These are phyloP conservation scores for Diddensiella santjacobensis DNA, from an alignment of 805 yeast genomes.

Conservation along the genomic window DNA sequence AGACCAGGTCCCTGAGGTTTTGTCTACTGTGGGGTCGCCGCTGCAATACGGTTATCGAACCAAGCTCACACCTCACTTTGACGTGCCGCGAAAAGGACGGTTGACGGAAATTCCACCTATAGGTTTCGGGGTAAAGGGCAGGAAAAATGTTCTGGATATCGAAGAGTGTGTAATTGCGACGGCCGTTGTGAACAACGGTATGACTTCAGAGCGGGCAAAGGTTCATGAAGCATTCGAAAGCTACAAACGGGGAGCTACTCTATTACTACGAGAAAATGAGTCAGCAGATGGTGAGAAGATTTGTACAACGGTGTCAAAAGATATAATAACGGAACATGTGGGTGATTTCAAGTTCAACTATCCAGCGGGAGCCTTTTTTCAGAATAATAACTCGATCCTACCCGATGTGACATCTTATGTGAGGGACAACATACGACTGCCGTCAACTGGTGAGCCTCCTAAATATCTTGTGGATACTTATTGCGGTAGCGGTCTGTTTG, in stretches of 20 bases:
- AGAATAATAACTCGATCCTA: slow-evolving; percentile 87
- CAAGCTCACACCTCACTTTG: slow-evolving; percentile 93
- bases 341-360: slow-evolving; percentile 65
- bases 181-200: slow-evolving; percentile 64
- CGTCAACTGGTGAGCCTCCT: slow-evolving; percentile 39
- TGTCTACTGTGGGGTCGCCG: slow-evolving; percentile 72
- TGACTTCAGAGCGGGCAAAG: slow-evolving; percentile 60
- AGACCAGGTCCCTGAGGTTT: slow-evolving; percentile 52
- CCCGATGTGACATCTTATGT: slow-evolving; percentile 83
- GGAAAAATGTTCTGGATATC: slow-evolving; percentile 69
- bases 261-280: slow-evolving; percentile 66
- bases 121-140: slow-evolving; percentile 86
- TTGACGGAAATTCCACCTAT: slow-evolving; percentile 55
- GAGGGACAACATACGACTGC: slow-evolving; percentile 56
- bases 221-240: slow-evolving; percentile 47
- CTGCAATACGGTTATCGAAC: slow-evolving; percentile 75
- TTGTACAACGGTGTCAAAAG: slow-evolving; percentile 75
- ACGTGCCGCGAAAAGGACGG: slow-evolving; percentile 53
- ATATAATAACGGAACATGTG: slow-evolving; percentile 76
- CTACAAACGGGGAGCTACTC: slow-evolving; percentile 78
- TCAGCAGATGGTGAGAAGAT: slow-evolving; percentile 47
- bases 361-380: slow-evolving; percentile 95
- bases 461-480: slow-evolving; percentile 87
- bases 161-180: slow-evolving; percentile 95
- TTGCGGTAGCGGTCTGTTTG: slow-evolving; percentile 93